Evolutionary conservation across 2,329 filamentous ascomycete species (phyloP).

Genomic region (Penicillium polonicum): DNA sequence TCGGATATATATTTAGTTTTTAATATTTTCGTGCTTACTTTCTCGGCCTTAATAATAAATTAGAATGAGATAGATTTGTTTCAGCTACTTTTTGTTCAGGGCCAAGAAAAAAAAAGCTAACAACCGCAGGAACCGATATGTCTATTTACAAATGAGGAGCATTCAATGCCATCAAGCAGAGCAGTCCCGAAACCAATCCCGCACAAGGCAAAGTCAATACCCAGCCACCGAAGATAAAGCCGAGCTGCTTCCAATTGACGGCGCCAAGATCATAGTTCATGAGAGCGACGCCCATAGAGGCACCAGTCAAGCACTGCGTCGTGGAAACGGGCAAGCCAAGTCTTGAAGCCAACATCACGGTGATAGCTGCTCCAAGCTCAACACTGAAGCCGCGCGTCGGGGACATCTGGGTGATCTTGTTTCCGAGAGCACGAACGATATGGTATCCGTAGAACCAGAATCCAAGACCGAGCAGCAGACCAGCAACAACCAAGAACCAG

Average conservation of each 20-base stretch:
- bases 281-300: constrained; percentile 37
- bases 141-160: constrained; percentile 34
- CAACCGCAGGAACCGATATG: background rate
- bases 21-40: background rate
- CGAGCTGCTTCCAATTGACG: constrained; percentile 47
- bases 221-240: constrained; percentile 47
- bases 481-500: constrained; percentile 41
- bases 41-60: background rate
- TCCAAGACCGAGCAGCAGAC: constrained; percentile 40
- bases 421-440: constrained; percentile 43
- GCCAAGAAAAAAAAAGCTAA: background rate
- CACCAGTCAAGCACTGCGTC: constrained; percentile 40
- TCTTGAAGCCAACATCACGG: constrained; percentile 36
- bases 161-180: constrained; percentile 46
- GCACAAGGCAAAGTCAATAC: constrained; percentile 46
- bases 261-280: constrained; percentile 41
- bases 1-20: background rate
- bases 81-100: background rate
- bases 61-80: background rate
- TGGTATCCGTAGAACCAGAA: constrained; percentile 46
- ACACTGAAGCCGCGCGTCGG: constrained; percentile 33
- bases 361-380: constrained; percentile 45
- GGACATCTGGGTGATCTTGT: constrained; percentile 43
- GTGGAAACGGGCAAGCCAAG: constrained; percentile 35
- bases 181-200: constrained; percentile 41